phyloP scores from a whole-genome alignment of 2,329 filamentous ascomycete genomes.

The Colletotrichum sp. region DNA sequence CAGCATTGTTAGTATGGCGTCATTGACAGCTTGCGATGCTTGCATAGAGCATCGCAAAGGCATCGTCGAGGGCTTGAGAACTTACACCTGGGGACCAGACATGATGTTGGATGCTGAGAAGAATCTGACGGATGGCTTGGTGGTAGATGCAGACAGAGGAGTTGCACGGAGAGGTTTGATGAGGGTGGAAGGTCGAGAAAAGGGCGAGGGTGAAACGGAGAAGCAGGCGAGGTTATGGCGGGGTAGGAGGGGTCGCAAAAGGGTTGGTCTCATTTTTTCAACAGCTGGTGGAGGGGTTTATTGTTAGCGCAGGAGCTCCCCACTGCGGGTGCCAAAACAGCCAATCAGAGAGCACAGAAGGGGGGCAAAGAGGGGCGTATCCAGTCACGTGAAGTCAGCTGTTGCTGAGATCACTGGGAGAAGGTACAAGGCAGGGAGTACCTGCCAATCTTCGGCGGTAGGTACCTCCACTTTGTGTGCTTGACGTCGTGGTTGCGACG shows the following conservation, averaged over 20 bases:
- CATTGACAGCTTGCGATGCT: slow-evolving; percentile 11
- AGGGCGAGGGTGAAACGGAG: slow-evolving; percentile 26
- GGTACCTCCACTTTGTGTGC: neutral
- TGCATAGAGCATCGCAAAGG: neutral
- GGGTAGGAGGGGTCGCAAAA: slow-evolving; percentile 26
- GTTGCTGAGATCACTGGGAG: slow-evolving; percentile 17
- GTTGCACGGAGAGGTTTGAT: slow-evolving; percentile 22
- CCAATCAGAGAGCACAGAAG: neutral
- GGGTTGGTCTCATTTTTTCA: slow-evolving; percentile 27
- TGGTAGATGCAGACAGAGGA: slow-evolving; percentile 22
- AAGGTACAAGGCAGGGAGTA: slow-evolving; percentile 8
- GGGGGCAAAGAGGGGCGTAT: neutral
- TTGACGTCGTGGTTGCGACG: neutral
- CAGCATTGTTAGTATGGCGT: slow-evolving; percentile 23
- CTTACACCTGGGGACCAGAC: slow-evolving; percentile 71
- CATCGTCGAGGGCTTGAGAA: slow-evolving; percentile 26
- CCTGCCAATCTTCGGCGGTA: neutral
- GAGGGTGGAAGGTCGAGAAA: slow-evolving; percentile 26
- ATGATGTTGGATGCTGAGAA: slow-evolving; percentile 73
- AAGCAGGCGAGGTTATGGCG: slow-evolving; percentile 25
- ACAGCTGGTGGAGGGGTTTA: slow-evolving; percentile 24
- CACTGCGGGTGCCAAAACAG: slow-evolving; percentile 6
- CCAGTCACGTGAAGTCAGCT: slow-evolving; percentile 18
- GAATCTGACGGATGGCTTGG: slow-evolving; percentile 39
- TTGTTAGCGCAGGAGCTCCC: slow-evolving; percentile 24